These are phyloP conservation scores for Aspergillus sp. DNA, from an alignment of 2,329 filamentous ascomycete species.

Conservation along the genomic window DNA sequence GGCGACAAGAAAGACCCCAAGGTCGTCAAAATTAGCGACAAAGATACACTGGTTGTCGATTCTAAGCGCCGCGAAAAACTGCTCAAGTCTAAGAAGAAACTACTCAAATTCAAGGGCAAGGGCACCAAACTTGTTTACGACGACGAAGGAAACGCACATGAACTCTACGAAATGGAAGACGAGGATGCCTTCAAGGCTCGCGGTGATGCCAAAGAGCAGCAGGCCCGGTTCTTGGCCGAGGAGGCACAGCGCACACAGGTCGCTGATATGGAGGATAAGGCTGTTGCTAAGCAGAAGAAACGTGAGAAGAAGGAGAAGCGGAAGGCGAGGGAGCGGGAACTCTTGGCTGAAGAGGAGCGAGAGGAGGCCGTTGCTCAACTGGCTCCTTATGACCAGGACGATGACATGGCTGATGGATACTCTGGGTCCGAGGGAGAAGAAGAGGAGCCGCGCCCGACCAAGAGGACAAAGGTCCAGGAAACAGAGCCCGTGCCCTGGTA, in stretches of 20 bases:
- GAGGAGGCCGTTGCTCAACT: slow-evolving; percentile 33
- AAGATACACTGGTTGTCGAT: slow-evolving; percentile 77
- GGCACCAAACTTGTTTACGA: slow-evolving; percentile 87
- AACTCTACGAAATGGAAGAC: slow-evolving; percentile 83
- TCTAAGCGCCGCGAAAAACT: slow-evolving; percentile 94
- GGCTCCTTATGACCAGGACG: slow-evolving; percentile 29
- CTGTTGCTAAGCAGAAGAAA: slow-evolving; percentile 71
- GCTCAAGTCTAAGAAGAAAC: slow-evolving; percentile 91
- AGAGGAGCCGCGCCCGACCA: slow-evolving; percentile 32
- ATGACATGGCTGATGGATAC: slow-evolving; percentile 9
- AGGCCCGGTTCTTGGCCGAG: slow-evolving; percentile 72
- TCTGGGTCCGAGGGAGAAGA: slow-evolving; percentile 25
- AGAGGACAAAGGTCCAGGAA: slow-evolving; percentile 41
- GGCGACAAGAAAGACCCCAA: slow-evolving; percentile 41
- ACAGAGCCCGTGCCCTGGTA: slow-evolving; percentile 25
- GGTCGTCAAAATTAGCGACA: slow-evolving; percentile 55
- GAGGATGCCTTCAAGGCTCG: slow-evolving; percentile 76
- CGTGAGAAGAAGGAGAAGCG: slow-evolving; percentile 50
- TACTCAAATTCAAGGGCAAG: slow-evolving; percentile 85
- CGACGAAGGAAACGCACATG: slow-evolving; percentile 82
- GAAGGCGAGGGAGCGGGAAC: slow-evolving; percentile 40
- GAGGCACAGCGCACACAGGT: slow-evolving; percentile 70
- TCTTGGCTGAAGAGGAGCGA: slow-evolving; percentile 28
- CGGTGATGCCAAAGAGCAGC: slow-evolving; percentile 74
- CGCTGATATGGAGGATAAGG: slow-evolving; percentile 82